Percentiles rank a stretch among this genome's conserved stretches.
phyloP scores from a whole-genome alignment of 345 rosid genomes.

The Linum usitatissimum region DNA sequence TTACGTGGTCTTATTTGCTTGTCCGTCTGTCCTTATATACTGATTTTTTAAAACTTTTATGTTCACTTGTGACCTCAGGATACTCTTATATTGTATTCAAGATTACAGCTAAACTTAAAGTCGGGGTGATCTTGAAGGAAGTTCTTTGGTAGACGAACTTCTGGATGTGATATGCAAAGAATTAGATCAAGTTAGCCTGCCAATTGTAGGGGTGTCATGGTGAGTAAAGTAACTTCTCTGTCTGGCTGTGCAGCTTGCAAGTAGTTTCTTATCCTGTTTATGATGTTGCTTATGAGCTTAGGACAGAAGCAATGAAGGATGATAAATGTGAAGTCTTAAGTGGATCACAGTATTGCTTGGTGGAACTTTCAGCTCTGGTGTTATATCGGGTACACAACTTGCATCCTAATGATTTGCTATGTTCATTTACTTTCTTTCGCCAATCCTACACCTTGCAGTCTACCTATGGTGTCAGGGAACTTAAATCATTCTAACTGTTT shows the following conservation, averaged over 20 bases:
- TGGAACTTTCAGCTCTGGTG: conserved; percentile 69
- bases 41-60: background rate
- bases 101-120: conserved; percentile 60
- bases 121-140: conserved; percentile 43
- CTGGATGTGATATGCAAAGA: conserved; percentile 70
- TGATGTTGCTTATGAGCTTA: conserved; percentile 21
- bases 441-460: conserved; percentile 8
- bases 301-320: conserved; percentile 71
- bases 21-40: background rate
- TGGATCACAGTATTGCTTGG: conserved; percentile 50
- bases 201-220: conserved; percentile 41
- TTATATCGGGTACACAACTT: conserved; percentile 52
- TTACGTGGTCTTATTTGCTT: background rate
- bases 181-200: conserved; percentile 57
- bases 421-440: conserved; percentile 7
- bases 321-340: conserved; percentile 57
- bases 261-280: conserved; percentile 9
- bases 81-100: conserved; percentile 57
- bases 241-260: background rate
- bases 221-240: conserved; percentile 23
- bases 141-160: conserved; percentile 62
- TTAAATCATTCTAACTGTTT: background rate
- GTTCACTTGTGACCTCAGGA: conserved; percentile 41
- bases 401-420: background rate
- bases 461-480: background rate